Conservation (phyloP, 345 rosid species). For the Raphanus sativus region DNA sequence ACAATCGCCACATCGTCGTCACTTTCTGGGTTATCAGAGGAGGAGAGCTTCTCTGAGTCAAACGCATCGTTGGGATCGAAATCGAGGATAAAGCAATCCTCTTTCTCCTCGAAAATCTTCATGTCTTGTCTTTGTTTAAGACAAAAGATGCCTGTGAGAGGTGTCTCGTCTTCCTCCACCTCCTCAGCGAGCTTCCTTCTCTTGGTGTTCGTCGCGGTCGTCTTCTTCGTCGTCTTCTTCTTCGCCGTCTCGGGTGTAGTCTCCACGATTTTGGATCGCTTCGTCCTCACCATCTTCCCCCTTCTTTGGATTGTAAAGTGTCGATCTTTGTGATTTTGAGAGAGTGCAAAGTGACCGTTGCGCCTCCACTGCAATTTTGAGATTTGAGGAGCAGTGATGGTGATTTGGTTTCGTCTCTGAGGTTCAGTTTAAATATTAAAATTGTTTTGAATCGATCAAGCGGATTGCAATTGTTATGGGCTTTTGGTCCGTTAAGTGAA, state of each 20-base stretch:
- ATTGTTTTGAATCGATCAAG: not conserved
- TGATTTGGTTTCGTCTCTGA: not conserved
- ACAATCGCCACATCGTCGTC: conserved; percentile 10
- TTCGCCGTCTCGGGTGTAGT: not conserved
- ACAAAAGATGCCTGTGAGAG: conserved; percentile 44
- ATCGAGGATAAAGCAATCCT: conserved; percentile 69
- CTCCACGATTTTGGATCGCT: not conserved
- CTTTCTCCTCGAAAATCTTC: conserved; percentile 44
- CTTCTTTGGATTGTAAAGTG: not conserved
- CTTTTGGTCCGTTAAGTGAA: not conserved
- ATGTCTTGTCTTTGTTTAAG: conserved; percentile 41
- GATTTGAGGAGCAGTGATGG: conserved; percentile 1
- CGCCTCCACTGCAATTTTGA: not conserved
- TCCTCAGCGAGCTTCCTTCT: not conserved
- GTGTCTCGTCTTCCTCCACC: conserved; percentile 30
- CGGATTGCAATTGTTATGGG: not conserved
- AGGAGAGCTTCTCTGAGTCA: not conserved
- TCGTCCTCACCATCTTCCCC: not conserved
- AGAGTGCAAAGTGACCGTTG: conserved; percentile 9
- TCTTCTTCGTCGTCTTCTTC: not conserved
- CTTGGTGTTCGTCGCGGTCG: not conserved
- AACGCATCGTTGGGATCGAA: conserved; percentile 53
- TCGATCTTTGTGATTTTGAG: not conserved
- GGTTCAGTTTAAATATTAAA: not conserved
- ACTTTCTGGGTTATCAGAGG: not conserved